A percentile compares a stretch with the other conserved stretches of the same genome.
Conservation (phyloP, 352 stramenopile genomes). For the Globisporangium orthogonon region DNA sequence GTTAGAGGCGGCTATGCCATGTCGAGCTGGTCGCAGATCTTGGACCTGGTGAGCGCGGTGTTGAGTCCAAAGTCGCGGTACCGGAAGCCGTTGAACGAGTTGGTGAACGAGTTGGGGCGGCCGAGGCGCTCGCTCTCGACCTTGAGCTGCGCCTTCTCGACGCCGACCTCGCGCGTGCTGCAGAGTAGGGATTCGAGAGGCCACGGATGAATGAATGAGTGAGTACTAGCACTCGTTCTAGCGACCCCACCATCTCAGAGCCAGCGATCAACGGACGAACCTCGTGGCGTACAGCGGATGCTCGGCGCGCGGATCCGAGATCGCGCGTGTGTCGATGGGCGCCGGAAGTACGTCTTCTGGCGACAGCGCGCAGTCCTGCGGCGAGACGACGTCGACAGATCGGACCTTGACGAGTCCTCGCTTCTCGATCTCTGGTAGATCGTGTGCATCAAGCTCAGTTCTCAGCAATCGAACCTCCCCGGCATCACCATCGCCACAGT, state of each 20-base stretch:
- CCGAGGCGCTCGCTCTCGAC: slow-evolving; percentile 57
- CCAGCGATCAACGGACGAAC: slow-evolving; percentile 13
- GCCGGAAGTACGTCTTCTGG: slow-evolving; percentile 47
- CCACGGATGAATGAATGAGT: background rate
- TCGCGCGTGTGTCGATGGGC: slow-evolving; percentile 46
- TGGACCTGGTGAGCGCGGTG: slow-evolving; percentile 73
- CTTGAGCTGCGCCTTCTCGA: slow-evolving; percentile 69
- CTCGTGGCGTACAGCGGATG: slow-evolving; percentile 74
- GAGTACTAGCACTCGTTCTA: too few species aligned
- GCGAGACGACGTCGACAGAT: slow-evolving; percentile 43
- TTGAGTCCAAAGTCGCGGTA: slow-evolving; percentile 82
- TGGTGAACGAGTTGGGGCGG: slow-evolving; percentile 70
- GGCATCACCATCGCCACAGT: too few species aligned
- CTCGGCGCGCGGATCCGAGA: slow-evolving; percentile 49
- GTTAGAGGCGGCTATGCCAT: slow-evolving; percentile 1
- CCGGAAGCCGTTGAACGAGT: slow-evolving; percentile 81
- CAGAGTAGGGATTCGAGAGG: background rate
- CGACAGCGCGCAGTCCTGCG: slow-evolving; percentile 40
- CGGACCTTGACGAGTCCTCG: slow-evolving; percentile 48
- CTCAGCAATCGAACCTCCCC: too few species aligned
- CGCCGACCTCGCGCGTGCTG: slow-evolving; percentile 59
- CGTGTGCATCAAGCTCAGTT: too few species aligned
- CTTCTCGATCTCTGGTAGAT: slow-evolving; percentile 39
- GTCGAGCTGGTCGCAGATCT: slow-evolving; percentile 74
- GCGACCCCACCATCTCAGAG: too few species aligned